Percentiles rank a stretch among this genome's conserved stretches.
phyloP scores from a whole-genome alignment of 108 stramenopile species.

The Tribonema minus region DNA sequence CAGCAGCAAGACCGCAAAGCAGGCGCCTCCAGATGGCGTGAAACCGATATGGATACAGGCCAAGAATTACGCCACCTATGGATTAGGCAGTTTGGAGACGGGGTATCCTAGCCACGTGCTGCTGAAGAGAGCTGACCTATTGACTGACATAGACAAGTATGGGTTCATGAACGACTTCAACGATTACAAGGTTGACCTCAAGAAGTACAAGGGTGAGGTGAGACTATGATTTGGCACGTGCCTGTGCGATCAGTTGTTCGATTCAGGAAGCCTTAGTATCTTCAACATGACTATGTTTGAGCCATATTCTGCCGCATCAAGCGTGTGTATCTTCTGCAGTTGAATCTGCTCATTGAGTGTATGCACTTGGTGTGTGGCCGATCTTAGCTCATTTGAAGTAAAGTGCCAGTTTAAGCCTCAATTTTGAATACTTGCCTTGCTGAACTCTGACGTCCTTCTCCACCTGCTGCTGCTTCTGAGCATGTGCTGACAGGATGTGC shows the following conservation, averaged over 20 bases:
- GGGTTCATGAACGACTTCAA: conserved; percentile 62
- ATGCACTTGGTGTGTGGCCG: too few relatives aligned
- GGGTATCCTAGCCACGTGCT: conserved; percentile 23
- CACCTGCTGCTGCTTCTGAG: too few relatives aligned
- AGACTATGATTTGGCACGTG: not conserved
- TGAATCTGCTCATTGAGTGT: too few relatives aligned
- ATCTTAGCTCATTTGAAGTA: too few relatives aligned
- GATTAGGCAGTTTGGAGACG: conserved; percentile 31
- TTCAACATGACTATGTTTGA: not conserved
- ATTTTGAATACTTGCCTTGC: too few relatives aligned
- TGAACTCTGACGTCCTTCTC: too few relatives aligned
- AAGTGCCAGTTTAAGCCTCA: too few relatives aligned
- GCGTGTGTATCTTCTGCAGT: too few relatives aligned
- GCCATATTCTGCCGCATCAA: not conserved
- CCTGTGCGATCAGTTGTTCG: not conserved
- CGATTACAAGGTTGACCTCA: conserved; percentile 45
- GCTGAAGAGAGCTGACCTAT: conserved; percentile 41
- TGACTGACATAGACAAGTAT: conserved; percentile 51
- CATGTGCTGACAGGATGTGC: not conserved
- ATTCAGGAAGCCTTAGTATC: not conserved
- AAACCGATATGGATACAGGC: conserved; percentile 46
- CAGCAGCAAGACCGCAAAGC: not conserved
- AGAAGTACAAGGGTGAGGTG: not conserved
- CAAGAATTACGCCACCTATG: conserved; percentile 49
- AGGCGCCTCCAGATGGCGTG: not conserved